phyloP scores from a whole-genome alignment of 768 basidiomycete genomes.

The Termitomyces sp. region DNA sequence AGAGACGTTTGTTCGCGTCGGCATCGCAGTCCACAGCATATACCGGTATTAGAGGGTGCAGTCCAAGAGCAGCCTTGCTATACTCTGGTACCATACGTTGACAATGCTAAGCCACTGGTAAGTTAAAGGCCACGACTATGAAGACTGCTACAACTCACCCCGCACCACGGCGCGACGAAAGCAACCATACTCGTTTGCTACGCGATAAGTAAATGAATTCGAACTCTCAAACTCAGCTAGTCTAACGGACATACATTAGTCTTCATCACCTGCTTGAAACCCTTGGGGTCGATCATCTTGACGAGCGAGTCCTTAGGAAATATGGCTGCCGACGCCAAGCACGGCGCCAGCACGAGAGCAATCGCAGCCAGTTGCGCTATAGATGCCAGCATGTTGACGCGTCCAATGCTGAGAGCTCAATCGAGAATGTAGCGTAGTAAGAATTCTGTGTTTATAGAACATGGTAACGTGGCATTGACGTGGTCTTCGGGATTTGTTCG shows the following conservation, averaged over 20 bases:
- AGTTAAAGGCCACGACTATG: background rate
- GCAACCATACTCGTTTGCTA: conserved; percentile 78
- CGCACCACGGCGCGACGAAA: conserved; percentile 95
- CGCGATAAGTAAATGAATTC: background rate
- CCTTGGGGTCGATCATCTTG: conserved; percentile 66
- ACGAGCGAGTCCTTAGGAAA: conserved; percentile 50
- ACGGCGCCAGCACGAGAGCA: conserved; percentile 33
- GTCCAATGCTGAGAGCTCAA: background rate
- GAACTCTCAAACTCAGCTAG: background rate
- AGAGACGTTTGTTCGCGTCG: conserved; percentile 73
- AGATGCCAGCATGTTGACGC: conserved; percentile 25
- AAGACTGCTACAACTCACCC: conserved; percentile 39
- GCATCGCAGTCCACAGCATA: conserved; percentile 95
- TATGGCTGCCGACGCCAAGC: conserved; percentile 45
- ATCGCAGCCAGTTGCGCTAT: conserved; percentile 26
- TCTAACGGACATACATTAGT: conserved; percentile 48
- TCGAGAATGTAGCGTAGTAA: background rate
- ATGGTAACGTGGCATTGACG: conserved; percentile 8
- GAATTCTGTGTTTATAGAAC: background rate
- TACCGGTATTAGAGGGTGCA: conserved; percentile 78
- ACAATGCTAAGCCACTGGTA: conserved; percentile 56
- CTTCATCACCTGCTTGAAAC: conserved; percentile 69
- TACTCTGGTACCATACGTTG: conserved; percentile 82
- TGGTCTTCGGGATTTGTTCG: conserved; percentile 5
- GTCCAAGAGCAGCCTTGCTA: conserved; percentile 70